phyloP scores from a whole-genome alignment of 257 asterid species.

The Nicotiana obtusifolia region DNA sequence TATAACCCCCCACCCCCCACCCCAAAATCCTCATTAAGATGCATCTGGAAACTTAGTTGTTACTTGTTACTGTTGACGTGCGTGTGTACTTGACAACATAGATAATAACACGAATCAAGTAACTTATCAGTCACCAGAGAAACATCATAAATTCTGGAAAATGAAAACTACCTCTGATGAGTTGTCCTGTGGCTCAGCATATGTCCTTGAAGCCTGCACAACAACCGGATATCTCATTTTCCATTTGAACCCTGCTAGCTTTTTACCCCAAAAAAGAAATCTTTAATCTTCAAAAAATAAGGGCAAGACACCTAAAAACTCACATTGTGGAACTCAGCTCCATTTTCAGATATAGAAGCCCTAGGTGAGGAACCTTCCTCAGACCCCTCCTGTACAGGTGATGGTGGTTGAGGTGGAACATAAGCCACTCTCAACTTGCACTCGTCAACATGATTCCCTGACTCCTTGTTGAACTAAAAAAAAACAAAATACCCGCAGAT shows the following conservation, averaged over 20 bases:
- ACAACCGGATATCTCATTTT: not conserved
- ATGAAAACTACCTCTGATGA: slow-evolving; percentile 56
- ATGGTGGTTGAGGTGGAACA: slow-evolving; percentile 78
- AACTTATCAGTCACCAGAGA: not conserved
- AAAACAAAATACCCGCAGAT: slow-evolving; percentile 8
- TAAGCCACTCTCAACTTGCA: slow-evolving; percentile 82
- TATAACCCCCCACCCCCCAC: not conserved
- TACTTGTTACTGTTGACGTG: not conserved
- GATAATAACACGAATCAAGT: not conserved
- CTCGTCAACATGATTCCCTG: slow-evolving; percentile 85
- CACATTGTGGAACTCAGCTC: slow-evolving; percentile 59
- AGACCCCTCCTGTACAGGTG: slow-evolving; percentile 90
- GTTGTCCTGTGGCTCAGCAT: slow-evolving; percentile 51
- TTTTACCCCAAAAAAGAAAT: not conserved
- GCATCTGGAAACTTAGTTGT: not conserved
- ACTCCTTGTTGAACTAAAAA: slow-evolving; percentile 72
- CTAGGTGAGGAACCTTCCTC: slow-evolving; percentile 96
- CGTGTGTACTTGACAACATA: not conserved
- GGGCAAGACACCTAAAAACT: slow-evolving; percentile 25
- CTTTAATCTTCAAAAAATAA: not conserved
- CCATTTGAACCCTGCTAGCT: not conserved
- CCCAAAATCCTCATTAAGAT: not conserved
- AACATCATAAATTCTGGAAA: not conserved
- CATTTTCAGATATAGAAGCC: slow-evolving; percentile 86
- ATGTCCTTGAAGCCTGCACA: slow-evolving; percentile 46